Evolutionary conservation across 768 basidiomycete genomes (phyloP).

Genomic region (Nidula microcarpa): DNA sequence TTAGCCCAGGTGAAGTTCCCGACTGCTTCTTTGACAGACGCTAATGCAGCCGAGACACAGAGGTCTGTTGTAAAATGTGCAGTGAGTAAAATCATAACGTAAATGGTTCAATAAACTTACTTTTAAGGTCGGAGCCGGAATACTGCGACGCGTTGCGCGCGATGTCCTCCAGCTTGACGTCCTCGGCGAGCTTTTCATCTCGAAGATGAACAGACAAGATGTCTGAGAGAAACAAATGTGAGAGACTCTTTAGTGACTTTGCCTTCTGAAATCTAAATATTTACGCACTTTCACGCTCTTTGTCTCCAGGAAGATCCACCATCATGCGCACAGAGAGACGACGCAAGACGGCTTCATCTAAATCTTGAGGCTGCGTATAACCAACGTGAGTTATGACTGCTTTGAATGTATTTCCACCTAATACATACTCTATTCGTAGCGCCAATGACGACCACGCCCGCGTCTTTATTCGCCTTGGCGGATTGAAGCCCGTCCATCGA

Average conservation of each 20-base stretch:
- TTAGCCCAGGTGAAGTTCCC: background rate
- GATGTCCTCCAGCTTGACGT: conserved; percentile 4
- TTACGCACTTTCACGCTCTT: conserved; percentile 2
- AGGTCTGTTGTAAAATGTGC: background rate
- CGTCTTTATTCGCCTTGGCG: conserved; percentile 8
- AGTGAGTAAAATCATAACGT: background rate
- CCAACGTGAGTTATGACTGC: background rate
- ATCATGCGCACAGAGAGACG: conserved; percentile 6
- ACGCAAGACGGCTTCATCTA: conserved; percentile 11
- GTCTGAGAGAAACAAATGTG: background rate
- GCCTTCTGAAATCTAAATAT: too few relatives aligned
- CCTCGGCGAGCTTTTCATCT: conserved; percentile 5
- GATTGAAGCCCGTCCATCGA: conserved; percentile 14
- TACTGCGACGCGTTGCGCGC: background rate
- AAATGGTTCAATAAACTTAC: background rate
- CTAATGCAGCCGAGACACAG: conserved; percentile 3
- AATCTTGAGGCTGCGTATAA: conserved; percentile 8
- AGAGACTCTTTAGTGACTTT: too few relatives aligned
- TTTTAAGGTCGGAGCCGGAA: conserved; percentile 11
- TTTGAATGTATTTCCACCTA: background rate
- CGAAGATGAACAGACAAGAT: background rate
- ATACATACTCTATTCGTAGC: conserved; percentile 13
- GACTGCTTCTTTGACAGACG: conserved; percentile 5
- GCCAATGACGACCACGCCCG: conserved; percentile 10
- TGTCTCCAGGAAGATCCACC: conserved; percentile 4